These are phyloP conservation scores for Apium graveolens DNA, from an alignment of 129 eudicot genomes.

Conservation along the genomic window DNA sequence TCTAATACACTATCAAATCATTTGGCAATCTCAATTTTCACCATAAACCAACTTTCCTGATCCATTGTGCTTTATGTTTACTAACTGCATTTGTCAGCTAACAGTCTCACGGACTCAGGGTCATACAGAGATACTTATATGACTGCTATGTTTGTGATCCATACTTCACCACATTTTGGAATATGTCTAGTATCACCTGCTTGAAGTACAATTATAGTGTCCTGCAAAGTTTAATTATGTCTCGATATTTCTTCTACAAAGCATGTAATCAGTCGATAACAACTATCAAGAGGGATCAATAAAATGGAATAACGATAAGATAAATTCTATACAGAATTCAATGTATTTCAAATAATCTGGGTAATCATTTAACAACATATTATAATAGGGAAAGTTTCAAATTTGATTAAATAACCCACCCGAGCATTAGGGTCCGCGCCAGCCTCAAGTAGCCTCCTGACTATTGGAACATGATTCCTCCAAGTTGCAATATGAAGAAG, in stretches of 20 bases:
- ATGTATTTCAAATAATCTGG: not conserved
- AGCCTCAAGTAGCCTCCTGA: conserved; percentile 81
- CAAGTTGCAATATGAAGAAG: conserved; percentile 92
- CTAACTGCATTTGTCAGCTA: not conserved
- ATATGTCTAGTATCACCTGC: no score
- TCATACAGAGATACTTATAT: not conserved
- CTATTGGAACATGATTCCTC: conserved; percentile 87
- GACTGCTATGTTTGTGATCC: not conserved
- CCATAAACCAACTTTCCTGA: not conserved
- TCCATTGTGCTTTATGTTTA: not conserved
- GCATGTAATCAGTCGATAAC: not conserved
- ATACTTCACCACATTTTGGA: not conserved
- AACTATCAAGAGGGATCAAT: not conserved
- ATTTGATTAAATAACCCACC: conserved; percentile 43
- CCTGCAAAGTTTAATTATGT: not conserved
- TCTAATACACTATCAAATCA: not conserved
- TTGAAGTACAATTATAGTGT: not conserved
- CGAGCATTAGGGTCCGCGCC: conserved; percentile 99
- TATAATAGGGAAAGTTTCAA: not conserved
- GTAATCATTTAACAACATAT: not conserved
- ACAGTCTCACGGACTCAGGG: not conserved
- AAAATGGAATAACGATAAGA: not conserved
- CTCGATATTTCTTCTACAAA: not conserved
- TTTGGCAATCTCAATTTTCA: not conserved
- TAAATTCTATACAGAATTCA: not conserved